Evolutionary conservation across 192 early-diverging fungal species (phyloP), one percentile per base, ranked within the genome.

Genomic region (Dissophora globulifera): DNA sequence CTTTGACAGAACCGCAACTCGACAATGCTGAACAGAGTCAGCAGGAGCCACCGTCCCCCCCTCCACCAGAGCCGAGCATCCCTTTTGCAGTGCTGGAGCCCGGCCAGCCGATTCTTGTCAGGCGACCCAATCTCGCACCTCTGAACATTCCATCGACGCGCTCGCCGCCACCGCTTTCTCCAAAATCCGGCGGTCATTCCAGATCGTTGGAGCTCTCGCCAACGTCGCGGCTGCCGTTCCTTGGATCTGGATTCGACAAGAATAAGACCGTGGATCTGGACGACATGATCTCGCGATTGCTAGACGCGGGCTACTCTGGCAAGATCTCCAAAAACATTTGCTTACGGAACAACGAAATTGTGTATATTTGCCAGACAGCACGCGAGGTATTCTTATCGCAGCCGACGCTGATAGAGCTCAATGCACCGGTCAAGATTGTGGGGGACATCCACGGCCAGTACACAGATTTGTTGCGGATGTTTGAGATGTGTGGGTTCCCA

Each of bases 371-470:
- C 79, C 91, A 92, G 19, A 79, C 86, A 0, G 94, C 90, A n/a
- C 87, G 93, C 32, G 95, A 98, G 60, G 87, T 96, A 49, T 91
- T 96, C 65, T 67, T 98, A 76, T 89, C 91, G 32, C 96, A 98
- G 81, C 93, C 94, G 17, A 82, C 91, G 3, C 78, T 93, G 49
- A 83, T 93, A 51, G 90, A 93, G 62, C 80, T 93, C 58, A 87
- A 90, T 33, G 88, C 91, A 40, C 89, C 89, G 6, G 87, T 94
- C 53, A 91, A 91, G 64, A 91, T 94, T 59, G 86, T 88, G 19
- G 96, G 96, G 38, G 96, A 98, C 79, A 92, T 96, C 46, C 96
- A 98, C 68, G 96, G 96, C 41, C 96, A 98, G 81, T 98, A 93
- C 79, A 84, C 91, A 4, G 97, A 98, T 78, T 80, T 98, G 58